phyloP scores from a whole-genome alignment of 805 yeast genomes.

The Wickerhamomyces xylosicus region DNA sequence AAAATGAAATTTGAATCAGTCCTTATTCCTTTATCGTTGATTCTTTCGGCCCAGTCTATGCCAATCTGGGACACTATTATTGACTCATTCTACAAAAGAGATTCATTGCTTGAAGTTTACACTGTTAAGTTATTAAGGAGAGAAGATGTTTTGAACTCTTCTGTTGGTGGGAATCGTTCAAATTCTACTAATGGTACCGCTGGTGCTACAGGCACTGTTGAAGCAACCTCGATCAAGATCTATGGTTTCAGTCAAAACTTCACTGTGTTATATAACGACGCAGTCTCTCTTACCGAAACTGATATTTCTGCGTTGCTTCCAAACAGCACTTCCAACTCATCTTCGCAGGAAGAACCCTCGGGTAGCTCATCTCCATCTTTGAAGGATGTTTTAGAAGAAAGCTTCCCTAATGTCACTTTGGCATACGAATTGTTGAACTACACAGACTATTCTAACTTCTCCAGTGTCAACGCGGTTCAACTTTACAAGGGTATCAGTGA shows the following conservation, averaged over 20 bases:
- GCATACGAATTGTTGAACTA: slow-evolving; percentile 34
- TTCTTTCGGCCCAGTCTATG: not conserved
- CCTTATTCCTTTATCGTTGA: not conserved
- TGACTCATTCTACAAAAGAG: not conserved
- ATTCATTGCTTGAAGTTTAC: not conserved
- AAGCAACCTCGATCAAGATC: slow-evolving; percentile 5
- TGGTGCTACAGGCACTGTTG: not conserved
- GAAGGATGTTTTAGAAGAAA: not conserved
- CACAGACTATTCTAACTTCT: slow-evolving; percentile 4
- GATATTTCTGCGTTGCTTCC: not conserved
- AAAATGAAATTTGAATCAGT: not conserved
- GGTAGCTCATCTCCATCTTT: not conserved
- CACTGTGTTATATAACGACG: slow-evolving; percentile 7
- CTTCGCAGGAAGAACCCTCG: not conserved
- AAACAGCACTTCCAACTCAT: not conserved
- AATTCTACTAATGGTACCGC: slow-evolving; percentile 4
- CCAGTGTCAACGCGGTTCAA: slow-evolving; percentile 19
- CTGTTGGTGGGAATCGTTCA: not conserved
- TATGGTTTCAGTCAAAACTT: slow-evolving; percentile 10
- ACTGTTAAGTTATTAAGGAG: not conserved
- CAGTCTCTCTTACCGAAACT: not conserved
- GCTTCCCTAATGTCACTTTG: slow-evolving; percentile 6
- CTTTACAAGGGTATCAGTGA: slow-evolving; percentile 26
- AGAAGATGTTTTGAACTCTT: not conserved
- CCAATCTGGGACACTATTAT: not conserved